A percentile compares a stretch with the other conserved stretches of the same genome.
phyloP scores from a whole-genome alignment of 1,284 basidiomycete genomes.

The Xerocomus subilludens region DNA sequence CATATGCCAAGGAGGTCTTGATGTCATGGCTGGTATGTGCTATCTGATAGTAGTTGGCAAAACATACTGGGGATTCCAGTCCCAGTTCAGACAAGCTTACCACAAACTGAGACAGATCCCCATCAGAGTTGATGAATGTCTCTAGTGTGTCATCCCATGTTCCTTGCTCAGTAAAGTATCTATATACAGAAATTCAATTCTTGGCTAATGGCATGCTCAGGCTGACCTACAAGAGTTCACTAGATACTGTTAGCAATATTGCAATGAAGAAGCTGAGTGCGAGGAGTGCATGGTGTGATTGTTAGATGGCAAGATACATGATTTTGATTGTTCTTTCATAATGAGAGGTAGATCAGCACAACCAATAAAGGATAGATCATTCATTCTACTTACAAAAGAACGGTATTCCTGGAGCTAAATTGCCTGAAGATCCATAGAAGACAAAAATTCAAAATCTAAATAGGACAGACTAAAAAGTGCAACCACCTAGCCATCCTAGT shows the following conservation, averaged over 20 bases:
- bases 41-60: constrained; percentile 46
- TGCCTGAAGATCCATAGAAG: constrained; percentile 88
- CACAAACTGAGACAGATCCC: constrained; percentile 80
- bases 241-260: constrained; percentile 87
- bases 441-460: constrained; percentile 90
- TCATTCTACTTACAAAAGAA: constrained; percentile 71
- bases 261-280: constrained; percentile 90
- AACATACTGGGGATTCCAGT: not conserved
- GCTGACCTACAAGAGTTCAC: constrained; percentile 76
- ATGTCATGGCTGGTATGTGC: constrained; percentile 77
- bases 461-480: constrained; percentile 77
- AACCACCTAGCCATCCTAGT: no score
- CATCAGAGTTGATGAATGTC: constrained; percentile 85
- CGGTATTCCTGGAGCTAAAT: constrained; percentile 84
- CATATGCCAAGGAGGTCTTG: constrained; percentile 24
- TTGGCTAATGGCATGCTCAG: not conserved
- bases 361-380: no score
- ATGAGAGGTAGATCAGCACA: not conserved
- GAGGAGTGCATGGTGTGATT: constrained; percentile 86
- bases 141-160: constrained; percentile 84
- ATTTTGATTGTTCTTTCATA: constrained; percentile 83
- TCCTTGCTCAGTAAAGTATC: constrained; percentile 89
- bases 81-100: constrained; percentile 52
- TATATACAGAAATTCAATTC: constrained; percentile 43
- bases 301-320: constrained; percentile 88